Conservation (phyloP, 768 basidiomycete species). For the Agaricus subrufescens region DNA sequence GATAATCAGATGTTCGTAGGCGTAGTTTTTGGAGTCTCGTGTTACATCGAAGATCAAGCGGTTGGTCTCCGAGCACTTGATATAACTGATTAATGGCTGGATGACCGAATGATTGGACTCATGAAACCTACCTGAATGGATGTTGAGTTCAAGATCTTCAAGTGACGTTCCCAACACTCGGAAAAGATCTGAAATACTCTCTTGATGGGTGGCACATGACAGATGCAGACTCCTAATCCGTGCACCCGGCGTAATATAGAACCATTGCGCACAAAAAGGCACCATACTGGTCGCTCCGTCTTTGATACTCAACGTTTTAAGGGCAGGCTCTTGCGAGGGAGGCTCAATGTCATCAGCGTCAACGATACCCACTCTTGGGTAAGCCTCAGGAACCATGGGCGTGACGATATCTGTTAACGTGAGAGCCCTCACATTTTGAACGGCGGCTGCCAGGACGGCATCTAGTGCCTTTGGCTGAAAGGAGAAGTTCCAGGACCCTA, state of each 20-base stretch:
- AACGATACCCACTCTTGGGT: not conserved
- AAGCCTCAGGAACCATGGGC: not conserved
- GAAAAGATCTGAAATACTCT: conserved; percentile 1
- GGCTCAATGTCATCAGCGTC: not conserved
- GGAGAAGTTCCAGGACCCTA: conserved; percentile 10
- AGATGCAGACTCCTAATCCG: conserved; percentile 3
- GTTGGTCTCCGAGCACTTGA: not conserved
- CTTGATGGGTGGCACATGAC: conserved; percentile 2
- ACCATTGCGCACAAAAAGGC: conserved; percentile 3
- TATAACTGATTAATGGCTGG: not conserved
- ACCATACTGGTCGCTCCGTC: conserved; percentile 5
- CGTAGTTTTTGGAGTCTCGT: conserved; percentile 4
- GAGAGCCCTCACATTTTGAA: not conserved
- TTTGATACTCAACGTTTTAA: not conserved
- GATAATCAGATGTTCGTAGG: not conserved
- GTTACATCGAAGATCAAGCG: conserved; percentile 6
- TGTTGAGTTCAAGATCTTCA: conserved; percentile 4
- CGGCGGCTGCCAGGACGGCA: not conserved
- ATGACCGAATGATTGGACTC: not conserved
- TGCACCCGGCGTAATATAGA: not conserved
- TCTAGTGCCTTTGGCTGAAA: conserved; percentile 5
- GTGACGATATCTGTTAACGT: conserved; percentile 8
- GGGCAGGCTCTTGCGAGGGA: not conserved
- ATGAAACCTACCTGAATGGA: not conserved
- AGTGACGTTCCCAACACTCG: conserved; percentile 3